Conservation (phyloP, 305 asterid genomes). For the Fraxinus xanthoxyloides region DNA sequence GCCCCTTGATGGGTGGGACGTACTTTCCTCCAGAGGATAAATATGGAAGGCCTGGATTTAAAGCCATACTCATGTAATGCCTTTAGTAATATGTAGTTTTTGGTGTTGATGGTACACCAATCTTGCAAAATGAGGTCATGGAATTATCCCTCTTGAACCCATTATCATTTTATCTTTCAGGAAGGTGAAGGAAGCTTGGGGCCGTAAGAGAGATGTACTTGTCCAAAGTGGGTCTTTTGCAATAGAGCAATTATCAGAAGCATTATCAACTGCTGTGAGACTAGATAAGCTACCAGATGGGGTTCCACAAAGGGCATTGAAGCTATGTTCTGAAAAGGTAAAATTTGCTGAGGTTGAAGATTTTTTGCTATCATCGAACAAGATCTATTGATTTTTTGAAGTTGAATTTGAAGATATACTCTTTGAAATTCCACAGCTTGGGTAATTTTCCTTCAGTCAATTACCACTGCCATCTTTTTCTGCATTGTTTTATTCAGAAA, state of each 20-base stretch:
- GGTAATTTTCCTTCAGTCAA: neutral
- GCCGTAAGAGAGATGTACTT: conserved; percentile 58
- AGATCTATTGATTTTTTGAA: neutral
- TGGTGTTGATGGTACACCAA: neutral
- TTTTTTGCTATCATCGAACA: neutral
- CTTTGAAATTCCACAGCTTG: neutral
- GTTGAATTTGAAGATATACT: neutral
- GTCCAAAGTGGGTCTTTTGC: conserved; percentile 72
- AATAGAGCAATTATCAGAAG: conserved; percentile 85
- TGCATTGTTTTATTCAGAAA: neutral
- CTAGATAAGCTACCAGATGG: conserved; percentile 63
- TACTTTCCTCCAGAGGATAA: conserved; percentile 94
- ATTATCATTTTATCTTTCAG: conserved; percentile 30
- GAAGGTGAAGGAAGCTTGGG: conserved; percentile 95
- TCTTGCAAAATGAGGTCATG: neutral
- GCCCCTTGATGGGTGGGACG: conserved; percentile 95
- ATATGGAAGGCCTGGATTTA: conserved; percentile 90
- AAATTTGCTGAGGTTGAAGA: neutral
- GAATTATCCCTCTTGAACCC: neutral
- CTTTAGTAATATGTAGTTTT: neutral
- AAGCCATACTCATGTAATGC: conserved; percentile 70
- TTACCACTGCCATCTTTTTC: neutral
- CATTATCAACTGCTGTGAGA: conserved; percentile 57
- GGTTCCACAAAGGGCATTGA: conserved; percentile 57
- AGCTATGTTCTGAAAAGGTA: conserved; percentile 79